Percentiles rank a stretch among this genome's conserved stretches.
phyloP scores from a whole-genome alignment of 2,329 filamentous ascomycete species.

The Fusarium torreyae region DNA sequence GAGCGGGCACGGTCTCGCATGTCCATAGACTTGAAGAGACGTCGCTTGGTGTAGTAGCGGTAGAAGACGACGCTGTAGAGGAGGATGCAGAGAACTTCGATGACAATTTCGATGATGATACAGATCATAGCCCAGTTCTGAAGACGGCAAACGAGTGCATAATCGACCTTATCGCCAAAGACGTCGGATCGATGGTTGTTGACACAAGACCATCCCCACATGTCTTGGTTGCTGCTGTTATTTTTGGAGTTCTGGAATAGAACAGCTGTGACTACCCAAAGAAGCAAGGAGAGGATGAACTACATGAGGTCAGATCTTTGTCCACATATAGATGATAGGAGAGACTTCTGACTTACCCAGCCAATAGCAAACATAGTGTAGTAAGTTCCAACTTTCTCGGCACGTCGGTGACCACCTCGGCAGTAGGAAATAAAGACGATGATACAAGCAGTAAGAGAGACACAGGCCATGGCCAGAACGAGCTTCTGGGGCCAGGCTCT shows the following conservation, averaged over 20 bases:
- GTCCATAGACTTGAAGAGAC: conserved; percentile 97
- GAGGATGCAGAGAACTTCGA: conserved; percentile 90
- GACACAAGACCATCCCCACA: conserved; percentile 99
- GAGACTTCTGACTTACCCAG: conserved; percentile 65
- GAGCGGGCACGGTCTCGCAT: conserved; percentile 93
- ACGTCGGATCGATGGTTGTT: conserved; percentile 85
- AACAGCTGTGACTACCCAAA: conserved; percentile 91
- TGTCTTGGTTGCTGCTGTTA: conserved; percentile 81
- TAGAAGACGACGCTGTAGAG: conserved; percentile 98
- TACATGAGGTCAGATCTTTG: conserved; percentile 33
- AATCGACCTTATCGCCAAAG: conserved; percentile 86
- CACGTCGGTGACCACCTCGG: conserved; percentile 87
- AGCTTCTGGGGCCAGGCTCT: conserved; percentile 91
- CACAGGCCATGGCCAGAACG: conserved; percentile 81
- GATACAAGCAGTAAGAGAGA: conserved; percentile 86
- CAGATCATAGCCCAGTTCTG: conserved; percentile 96
- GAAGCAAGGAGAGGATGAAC: conserved; percentile 91
- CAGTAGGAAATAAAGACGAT: conserved; percentile 88
- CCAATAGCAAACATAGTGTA: conserved; percentile 94
- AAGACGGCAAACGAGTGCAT: conserved; percentile 91
- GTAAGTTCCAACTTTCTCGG: conserved; percentile 94
- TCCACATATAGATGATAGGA: background rate
- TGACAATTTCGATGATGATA: conserved; percentile 95
- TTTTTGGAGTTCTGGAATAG: conserved; percentile 85
- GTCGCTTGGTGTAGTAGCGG: conserved; percentile 96